Evolutionary conservation across 441 rosid genomes (phyloP), one percentile per base, ranked within the genome.

Genomic region (Metrosideros polymorpha): DNA sequence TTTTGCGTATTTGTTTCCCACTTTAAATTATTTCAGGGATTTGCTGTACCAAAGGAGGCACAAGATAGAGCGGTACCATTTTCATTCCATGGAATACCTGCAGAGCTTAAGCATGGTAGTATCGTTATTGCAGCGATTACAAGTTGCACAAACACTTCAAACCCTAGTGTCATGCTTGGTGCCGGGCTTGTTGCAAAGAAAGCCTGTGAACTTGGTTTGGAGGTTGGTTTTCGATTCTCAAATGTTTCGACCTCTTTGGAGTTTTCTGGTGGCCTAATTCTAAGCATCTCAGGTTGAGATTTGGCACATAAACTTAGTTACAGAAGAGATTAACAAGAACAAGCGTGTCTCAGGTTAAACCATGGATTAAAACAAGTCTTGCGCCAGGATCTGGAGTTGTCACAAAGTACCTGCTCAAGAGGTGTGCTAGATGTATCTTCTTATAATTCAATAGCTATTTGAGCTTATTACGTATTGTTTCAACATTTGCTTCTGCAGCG

Each of bases 341-440:
- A 42, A 35, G 47, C 1, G 25, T 66, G 77, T 35, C 42, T 52
- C 91, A 93, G 94, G 93, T 93, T 79, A 93, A 94, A 84, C 95
- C 94, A 84, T 94, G 96, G 96, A 87, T 94, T 83, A 93, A 93
- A 88, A 94, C 96, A 82, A 94, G 93, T 86, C 93, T 94, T 88
- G 94, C 91, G 39, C 93, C 96, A 18, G 96, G 96, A 22, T 94
- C 94, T 84, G 90, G 94, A 83, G 96, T 93, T 88, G 93, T 93
- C 52, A 90, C 90, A 24, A 89, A 91, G 85, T 93, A 92, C 88
- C 85, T 94, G 86, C 93, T 86, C 30, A 82, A 89, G 88, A 94
- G 94, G 96, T 94, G 30, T 42, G 89, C 66, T 12, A 50, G 66
- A 51, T 39, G 84, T 75, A 9, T 77, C 45, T 66, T 35, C 15